Percentiles rank a stretch among this genome's conserved stretches.
These are phyloP conservation scores for Croton laevigatus DNA, from an alignment of 441 rosid species.

Conservation along the genomic window DNA sequence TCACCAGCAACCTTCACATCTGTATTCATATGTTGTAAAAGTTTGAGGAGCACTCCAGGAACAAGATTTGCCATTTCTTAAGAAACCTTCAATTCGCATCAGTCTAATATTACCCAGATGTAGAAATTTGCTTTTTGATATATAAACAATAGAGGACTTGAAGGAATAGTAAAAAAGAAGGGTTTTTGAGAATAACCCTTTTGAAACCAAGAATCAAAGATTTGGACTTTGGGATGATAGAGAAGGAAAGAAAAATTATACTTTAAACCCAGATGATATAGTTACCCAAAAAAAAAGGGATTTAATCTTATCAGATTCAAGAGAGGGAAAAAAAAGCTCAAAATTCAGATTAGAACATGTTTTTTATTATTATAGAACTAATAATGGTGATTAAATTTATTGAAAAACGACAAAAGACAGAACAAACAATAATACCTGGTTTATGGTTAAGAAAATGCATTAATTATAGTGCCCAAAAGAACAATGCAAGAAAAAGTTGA, in stretches of 20 bases:
- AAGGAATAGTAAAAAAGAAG: slow-evolving; percentile 12
- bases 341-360: slow-evolving; percentile 23
- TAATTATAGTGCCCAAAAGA: slow-evolving; percentile 9
- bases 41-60: slow-evolving; percentile 95
- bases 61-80: slow-evolving; percentile 80
- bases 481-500: slow-evolving; percentile 1
- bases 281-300: slow-evolving; percentile 22
- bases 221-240: slow-evolving; percentile 5
- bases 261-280: slow-evolving; percentile 17
- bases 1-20: slow-evolving; percentile 94
- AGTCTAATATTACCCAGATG: slow-evolving; percentile 30
- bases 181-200: slow-evolving; percentile 25
- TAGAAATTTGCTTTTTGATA: not conserved
- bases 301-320: not conserved
- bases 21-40: slow-evolving; percentile 89
- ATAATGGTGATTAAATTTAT: slow-evolving; percentile 22
- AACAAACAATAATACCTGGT: slow-evolving; percentile 11
- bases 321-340: slow-evolving; percentile 9
- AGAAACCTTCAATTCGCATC: slow-evolving; percentile 38
- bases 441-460: slow-evolving; percentile 3
- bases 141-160: not conserved
- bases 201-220: slow-evolving; percentile 19
- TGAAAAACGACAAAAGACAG: slow-evolving; percentile 21
- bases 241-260: slow-evolving; percentile 21
- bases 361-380: slow-evolving; percentile 14